Evolutionary conservation across 371 early-diverging fungal genomes (phyloP), one percentile per base, ranked within the genome.

Genomic region (Mucor velutinosus): DNA sequence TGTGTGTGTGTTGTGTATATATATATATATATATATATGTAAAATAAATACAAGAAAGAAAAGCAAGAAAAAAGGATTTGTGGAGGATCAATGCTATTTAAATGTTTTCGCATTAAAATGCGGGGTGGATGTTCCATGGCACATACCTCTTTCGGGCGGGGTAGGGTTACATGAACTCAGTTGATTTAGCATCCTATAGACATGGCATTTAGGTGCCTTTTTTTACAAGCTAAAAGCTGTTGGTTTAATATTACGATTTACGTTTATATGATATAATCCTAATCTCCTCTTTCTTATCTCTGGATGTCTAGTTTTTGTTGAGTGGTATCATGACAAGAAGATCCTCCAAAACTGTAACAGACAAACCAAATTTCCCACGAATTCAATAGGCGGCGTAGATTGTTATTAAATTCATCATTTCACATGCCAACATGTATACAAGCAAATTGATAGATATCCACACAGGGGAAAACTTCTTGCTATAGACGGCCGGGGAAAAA

Each of bases 101-200:
- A 60, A 45, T 53, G 33, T 19, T 58, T 58, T 64, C 39, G 14
- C 61, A 14, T 30, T 27, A 59, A 63, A 69, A 69, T 62, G 64
- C 58, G 69, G 69, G 69, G 69, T 64, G 41, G 25, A 11, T 17
- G 53, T 51, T 32, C 53, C 15, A 47, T 32, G 35, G 35, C 53
- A 8, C 14, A 29, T 41, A 41, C 41, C 41, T 41, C 57, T 39
- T 25, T 67, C 67, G 67, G 68, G 62, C 58, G 45, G 62, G 55
- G 68, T 62, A 67, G 61, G 68, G 62, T 62, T 41, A 32, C 43
- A 59, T 23, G n/a, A 59, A 59, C 57, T 57, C 57, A 57, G 57
- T 57, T 33, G 7, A 4, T 29, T 55, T 47, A 53, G 27, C 53
- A 53, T 15, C 14, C 4, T 53, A 11, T 21, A n/a, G 8, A 47